phyloP scores from a whole-genome alignment of 768 basidiomycete genomes.

The Termitomyces sp. region DNA sequence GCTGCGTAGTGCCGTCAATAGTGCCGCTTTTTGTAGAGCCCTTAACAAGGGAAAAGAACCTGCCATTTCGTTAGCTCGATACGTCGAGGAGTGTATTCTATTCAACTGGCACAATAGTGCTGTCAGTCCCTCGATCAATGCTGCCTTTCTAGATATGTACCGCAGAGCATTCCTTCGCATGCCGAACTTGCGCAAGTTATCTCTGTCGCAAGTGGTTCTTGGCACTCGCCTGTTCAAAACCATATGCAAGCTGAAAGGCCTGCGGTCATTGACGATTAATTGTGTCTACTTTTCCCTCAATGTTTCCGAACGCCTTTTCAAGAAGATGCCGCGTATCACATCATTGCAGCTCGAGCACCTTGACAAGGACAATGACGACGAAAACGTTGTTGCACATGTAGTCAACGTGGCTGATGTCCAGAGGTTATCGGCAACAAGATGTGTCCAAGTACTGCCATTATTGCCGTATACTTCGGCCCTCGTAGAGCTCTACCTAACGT shows the following conservation, averaged over 20 bases:
- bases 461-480: conserved; percentile 1
- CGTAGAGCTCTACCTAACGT: background rate
- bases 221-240: conserved; percentile 7
- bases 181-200: conserved; percentile 11
- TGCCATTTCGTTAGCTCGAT: conserved; percentile 21
- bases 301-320: background rate
- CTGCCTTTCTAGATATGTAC: conserved; percentile 12
- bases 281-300: background rate
- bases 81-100: conserved; percentile 22
- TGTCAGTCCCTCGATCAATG: background rate
- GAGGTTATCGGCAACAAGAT: background rate
- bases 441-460: background rate
- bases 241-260: conserved; percentile 4
- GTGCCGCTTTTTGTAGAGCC: conserved; percentile 20
- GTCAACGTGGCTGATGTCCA: background rate
- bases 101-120: conserved; percentile 1
- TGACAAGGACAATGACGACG: background rate
- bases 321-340: background rate
- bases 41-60: conserved; percentile 19
- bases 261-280: background rate
- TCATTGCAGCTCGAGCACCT: conserved; percentile 1
- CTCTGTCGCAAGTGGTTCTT: background rate
- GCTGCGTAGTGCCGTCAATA: background rate
- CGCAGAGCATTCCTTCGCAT: conserved; percentile 9
- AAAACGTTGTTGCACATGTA: background rate